phyloP scores from a whole-genome alignment of 2,329 filamentous ascomycete species.

The Fusarium heterosporum region DNA sequence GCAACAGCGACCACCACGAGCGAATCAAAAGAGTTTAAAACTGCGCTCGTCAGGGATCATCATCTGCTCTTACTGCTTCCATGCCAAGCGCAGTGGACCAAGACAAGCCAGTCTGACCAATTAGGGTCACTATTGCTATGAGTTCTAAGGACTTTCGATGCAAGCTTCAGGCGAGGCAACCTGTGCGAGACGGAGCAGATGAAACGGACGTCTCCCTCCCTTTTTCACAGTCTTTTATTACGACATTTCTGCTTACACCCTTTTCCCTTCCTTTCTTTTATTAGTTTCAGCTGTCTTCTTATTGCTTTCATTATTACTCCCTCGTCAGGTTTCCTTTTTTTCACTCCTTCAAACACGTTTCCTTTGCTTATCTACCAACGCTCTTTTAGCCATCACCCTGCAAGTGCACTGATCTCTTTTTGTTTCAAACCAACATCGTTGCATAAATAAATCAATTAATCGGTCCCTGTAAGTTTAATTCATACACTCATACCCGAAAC shows the following conservation, averaged over 20 bases:
- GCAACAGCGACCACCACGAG: constrained; percentile 50
- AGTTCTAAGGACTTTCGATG: constrained; percentile 15
- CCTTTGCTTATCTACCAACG: constrained; percentile 6
- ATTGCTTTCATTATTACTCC: background rate
- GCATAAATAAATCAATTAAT: constrained; percentile 14
- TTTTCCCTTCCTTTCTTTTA: background rate
- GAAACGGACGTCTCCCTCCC: constrained; percentile 15
- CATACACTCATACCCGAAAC: background rate
- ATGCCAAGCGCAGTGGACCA: constrained; percentile 32
- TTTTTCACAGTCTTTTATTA: constrained; percentile 24
- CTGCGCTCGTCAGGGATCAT: constrained; percentile 24
- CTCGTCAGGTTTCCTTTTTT: background rate
- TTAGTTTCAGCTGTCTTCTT: background rate
- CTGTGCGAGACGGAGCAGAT: constrained; percentile 23
- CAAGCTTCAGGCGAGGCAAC: constrained; percentile 35
- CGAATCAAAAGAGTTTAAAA: constrained; percentile 39
- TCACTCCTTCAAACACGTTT: constrained; percentile 25
- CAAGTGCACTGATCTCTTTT: constrained; percentile 7
- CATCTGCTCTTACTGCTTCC: constrained; percentile 11
- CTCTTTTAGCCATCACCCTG: constrained; percentile 6
- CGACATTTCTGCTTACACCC: constrained; percentile 14
- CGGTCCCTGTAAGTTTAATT: constrained; percentile 12
- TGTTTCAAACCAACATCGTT: constrained; percentile 14
- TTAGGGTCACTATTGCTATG: background rate
- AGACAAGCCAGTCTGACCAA: constrained; percentile 24